Conservation (phyloP, 1,284 basidiomycete genomes). For the Ceratobasidium sp. region DNA sequence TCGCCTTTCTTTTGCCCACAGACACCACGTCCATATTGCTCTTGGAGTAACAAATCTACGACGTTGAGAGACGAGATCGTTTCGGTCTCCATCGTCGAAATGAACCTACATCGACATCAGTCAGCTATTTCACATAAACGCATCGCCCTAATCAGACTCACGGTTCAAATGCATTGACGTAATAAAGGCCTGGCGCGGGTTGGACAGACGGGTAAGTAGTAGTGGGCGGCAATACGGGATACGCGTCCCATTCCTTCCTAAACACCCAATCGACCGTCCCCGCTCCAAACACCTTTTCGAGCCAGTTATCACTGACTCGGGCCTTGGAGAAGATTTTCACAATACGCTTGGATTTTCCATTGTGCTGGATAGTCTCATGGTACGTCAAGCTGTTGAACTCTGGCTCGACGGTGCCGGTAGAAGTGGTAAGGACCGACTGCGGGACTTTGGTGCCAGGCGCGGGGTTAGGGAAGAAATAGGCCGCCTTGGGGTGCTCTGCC, state of each 20-base stretch:
- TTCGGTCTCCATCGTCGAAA: constrained; percentile 93
- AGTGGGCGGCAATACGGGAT: constrained; percentile 76
- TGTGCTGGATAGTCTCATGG: constrained; percentile 66
- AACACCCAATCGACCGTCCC: constrained; percentile 83
- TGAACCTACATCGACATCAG: constrained; percentile 63
- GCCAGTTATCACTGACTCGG: constrained; percentile 72
- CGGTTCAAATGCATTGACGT: constrained; percentile 90
- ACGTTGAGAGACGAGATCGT: constrained; percentile 85
- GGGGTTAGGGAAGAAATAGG: constrained; percentile 74
- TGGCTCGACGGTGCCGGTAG: constrained; percentile 66
- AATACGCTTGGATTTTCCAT: constrained; percentile 64
- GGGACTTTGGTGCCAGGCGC: constrained; percentile 62
- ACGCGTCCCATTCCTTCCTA: constrained; percentile 87
- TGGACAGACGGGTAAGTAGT: constrained; percentile 77
- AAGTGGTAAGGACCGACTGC: constrained; percentile 77
- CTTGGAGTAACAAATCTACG: constrained; percentile 77
- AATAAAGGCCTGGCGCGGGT: constrained; percentile 81
- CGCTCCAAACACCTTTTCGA: constrained; percentile 68
- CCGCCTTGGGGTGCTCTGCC: constrained; percentile 67
- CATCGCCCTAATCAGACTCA: constrained; percentile 56
- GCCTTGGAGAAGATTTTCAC: constrained; percentile 90
- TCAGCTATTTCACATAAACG: background rate
- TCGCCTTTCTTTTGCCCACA: constrained; percentile 58
- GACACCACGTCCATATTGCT: constrained; percentile 71
- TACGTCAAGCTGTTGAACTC: constrained; percentile 93